A percentile compares a stretch with the other conserved stretches of the same genome.
phyloP scores from a whole-genome alignment of 371 early-diverging fungal genomes.

The Mortierella sp. region DNA sequence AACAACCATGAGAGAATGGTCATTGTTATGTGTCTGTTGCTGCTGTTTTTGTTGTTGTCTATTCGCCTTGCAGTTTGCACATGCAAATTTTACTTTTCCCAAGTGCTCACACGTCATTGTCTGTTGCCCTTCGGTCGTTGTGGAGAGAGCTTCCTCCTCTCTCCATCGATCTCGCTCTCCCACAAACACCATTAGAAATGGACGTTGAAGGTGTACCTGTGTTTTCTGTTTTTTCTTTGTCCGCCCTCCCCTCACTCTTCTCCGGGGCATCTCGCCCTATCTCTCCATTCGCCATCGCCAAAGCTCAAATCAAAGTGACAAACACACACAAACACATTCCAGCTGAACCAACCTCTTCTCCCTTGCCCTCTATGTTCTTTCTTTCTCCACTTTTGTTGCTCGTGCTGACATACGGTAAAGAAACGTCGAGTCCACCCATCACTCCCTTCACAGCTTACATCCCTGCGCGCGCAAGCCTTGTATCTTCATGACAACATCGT shows the following conservation, averaged over 20 bases:
- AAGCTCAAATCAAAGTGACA: background rate
- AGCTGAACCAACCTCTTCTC: background rate
- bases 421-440: background rate
- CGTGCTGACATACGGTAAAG: background rate
- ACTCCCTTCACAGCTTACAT: background rate
- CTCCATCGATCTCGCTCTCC: conserved; percentile 2
- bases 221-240: background rate
- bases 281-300: background rate
- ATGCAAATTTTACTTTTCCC: background rate
- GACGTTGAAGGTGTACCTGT: background rate
- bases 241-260: background rate
- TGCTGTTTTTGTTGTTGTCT: background rate
- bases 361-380: background rate
- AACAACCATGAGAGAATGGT: background rate
- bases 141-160: background rate
- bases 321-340: background rate
- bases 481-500: background rate
- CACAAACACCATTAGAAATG: background rate
- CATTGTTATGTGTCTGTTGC: background rate
- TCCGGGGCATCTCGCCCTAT: too few species aligned
- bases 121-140: background rate
- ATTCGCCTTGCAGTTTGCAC: background rate
- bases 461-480: background rate
- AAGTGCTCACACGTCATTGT: background rate
- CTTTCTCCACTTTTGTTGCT: background rate